phyloP scores from a whole-genome alignment of 2,329 filamentous ascomycete species.

The Pseudogymnoascus sp. region DNA sequence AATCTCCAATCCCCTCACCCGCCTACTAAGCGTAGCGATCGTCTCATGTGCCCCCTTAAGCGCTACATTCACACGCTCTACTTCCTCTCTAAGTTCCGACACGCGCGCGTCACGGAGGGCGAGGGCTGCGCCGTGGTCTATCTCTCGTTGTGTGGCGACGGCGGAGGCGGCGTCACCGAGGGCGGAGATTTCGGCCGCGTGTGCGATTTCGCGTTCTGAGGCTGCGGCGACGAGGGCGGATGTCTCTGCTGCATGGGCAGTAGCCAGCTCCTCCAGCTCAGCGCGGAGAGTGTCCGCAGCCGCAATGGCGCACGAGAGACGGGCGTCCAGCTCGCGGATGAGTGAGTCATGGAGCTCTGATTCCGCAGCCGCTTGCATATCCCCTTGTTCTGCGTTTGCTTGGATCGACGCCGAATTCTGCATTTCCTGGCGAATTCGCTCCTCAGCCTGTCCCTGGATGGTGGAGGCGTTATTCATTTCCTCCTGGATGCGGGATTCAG shows the following conservation, averaged over 20 bases:
- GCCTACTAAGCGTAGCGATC: constrained; percentile 37
- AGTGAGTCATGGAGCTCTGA: constrained; percentile 31
- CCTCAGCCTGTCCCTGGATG: constrained; percentile 14
- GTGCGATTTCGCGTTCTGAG: constrained; percentile 17
- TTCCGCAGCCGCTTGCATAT: constrained; percentile 14
- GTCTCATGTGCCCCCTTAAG: constrained; percentile 40
- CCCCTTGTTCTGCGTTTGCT: background rate
- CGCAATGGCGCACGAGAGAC: constrained; percentile 34
- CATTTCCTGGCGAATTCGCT: constrained; percentile 30
- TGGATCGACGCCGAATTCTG: constrained; percentile 23
- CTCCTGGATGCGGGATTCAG: constrained; percentile 13
- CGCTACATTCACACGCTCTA: constrained; percentile 38
- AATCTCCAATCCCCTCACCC: constrained; percentile 36
- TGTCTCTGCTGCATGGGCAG: constrained; percentile 20
- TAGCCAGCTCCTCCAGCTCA: constrained; percentile 26
- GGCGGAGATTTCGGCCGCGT: constrained; percentile 15
- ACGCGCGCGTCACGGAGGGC: constrained; percentile 44
- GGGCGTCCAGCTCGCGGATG: constrained; percentile 36
- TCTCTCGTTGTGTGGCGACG: constrained; percentile 13
- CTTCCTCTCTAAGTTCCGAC: constrained; percentile 38
- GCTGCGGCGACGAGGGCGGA: constrained; percentile 9
- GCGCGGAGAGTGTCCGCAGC: constrained; percentile 32
- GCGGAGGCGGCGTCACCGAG: constrained; percentile 9
- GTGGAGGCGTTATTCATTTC: constrained; percentile 20
- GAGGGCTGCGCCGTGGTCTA: constrained; percentile 36